These are phyloP conservation scores for Fusarium citri DNA, from an alignment of 2,329 filamentous ascomycete genomes.

Conservation along the genomic window DNA sequence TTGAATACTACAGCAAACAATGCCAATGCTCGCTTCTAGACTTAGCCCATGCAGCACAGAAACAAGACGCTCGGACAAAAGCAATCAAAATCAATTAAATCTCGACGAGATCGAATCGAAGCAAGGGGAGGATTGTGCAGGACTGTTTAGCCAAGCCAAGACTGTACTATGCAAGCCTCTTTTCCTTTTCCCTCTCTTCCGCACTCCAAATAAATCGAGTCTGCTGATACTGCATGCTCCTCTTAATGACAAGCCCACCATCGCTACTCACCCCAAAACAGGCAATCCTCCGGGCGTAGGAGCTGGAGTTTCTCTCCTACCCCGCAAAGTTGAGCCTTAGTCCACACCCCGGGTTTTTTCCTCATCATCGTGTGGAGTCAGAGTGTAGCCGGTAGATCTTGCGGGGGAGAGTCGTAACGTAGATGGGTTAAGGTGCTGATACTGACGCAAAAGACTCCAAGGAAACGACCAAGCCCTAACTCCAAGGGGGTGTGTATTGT, in stretches of 20 bases:
- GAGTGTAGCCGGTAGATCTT: constrained; percentile 40
- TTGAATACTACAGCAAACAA: constrained; percentile 17
- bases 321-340: constrained; percentile 39
- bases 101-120: background rate
- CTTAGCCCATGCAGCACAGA: constrained; percentile 29
- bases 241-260: constrained; percentile 31
- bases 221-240: constrained; percentile 23
- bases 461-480: background rate
- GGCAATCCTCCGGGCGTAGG: constrained; percentile 41
- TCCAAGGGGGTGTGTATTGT: constrained; percentile 7
- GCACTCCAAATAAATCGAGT: background rate
- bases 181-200: background rate
- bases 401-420: constrained; percentile 31
- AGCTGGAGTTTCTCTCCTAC: constrained; percentile 32
- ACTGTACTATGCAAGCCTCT: constrained; percentile 20
- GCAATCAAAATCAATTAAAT: constrained; percentile 8
- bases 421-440: constrained; percentile 4
- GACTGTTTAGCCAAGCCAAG: constrained; percentile 12
- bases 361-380: constrained; percentile 17
- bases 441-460: constrained; percentile 6
- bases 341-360: constrained; percentile 28
- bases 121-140: background rate
- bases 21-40: constrained; percentile 34
- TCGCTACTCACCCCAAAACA: constrained; percentile 41
- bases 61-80: constrained; percentile 19